Conservation (phyloP, 2,329 filamentous ascomycete genomes). For the Dactylellina haptotyla region DNA sequence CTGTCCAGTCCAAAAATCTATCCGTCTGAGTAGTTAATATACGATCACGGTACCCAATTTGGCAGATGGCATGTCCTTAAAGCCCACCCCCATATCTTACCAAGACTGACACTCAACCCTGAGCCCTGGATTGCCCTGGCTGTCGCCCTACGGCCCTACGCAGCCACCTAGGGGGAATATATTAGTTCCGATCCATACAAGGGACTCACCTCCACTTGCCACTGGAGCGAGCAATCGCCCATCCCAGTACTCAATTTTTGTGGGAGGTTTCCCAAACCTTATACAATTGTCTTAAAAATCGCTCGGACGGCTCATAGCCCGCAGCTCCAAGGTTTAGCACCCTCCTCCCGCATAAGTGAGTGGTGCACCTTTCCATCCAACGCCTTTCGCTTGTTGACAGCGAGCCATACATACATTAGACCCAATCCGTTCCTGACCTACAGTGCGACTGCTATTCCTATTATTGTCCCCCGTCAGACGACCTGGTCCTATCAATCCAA, state of each 20-base stretch:
- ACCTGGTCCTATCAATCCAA: constrained; percentile 45
- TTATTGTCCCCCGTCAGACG: constrained; percentile 54
- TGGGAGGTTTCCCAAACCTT: constrained; percentile 48
- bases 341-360: constrained; percentile 45
- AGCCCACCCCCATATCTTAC: neutral
- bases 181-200: constrained; percentile 53
- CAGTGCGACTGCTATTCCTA: constrained; percentile 53
- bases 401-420: constrained; percentile 49
- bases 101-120: constrained; percentile 9
- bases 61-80: neutral
- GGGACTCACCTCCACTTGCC: constrained; percentile 41
- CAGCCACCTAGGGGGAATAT: constrained; percentile 51
- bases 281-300: constrained; percentile 52
- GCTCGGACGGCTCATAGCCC: constrained; percentile 52
- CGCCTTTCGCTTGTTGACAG: constrained; percentile 54
- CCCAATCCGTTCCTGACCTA: constrained; percentile 50
- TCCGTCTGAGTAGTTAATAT: neutral
- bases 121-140: constrained; percentile 33
- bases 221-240: constrained; percentile 31
- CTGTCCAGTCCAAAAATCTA: constrained; percentile 7
- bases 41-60: constrained; percentile 1
- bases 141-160: constrained; percentile 22
- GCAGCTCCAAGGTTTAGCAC: constrained; percentile 51
- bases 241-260: constrained; percentile 38
- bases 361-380: constrained; percentile 41